Evolutionary conservation across 2,329 filamentous ascomycete species (phyloP).

Genomic region (Mycosphaerelloides madeirae): DNA sequence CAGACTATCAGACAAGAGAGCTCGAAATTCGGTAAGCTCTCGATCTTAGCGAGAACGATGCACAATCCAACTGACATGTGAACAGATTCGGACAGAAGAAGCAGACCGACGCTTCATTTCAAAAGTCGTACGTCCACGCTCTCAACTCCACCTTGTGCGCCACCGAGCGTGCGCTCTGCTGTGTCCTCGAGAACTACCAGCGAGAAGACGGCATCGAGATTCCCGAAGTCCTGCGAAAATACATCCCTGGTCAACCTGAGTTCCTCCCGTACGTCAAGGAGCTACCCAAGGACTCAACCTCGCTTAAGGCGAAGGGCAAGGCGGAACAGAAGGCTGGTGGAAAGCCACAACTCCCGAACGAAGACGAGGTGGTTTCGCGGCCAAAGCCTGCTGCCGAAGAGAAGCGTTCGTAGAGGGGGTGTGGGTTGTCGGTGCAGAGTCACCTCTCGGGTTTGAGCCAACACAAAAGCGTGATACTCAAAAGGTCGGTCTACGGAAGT

Average conservation of each 20-base stretch:
- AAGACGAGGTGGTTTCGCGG: slow-evolving; percentile 31
- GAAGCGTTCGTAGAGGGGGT: slow-evolving; percentile 14
- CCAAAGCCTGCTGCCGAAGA: slow-evolving; percentile 31
- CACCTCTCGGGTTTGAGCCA: no score
- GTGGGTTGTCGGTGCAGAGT: no score
- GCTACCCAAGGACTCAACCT: slow-evolving; percentile 68
- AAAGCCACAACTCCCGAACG: slow-evolving; percentile 25
- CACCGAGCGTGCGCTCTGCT: slow-evolving; percentile 88
- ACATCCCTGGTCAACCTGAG: slow-evolving; percentile 81
- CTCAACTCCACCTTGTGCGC: slow-evolving; percentile 87
- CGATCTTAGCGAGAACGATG: no score
- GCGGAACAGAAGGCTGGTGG: slow-evolving; percentile 20
- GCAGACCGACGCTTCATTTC: slow-evolving; percentile 64
- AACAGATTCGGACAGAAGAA: slow-evolving; percentile 71
- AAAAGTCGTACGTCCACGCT: slow-evolving; percentile 92
- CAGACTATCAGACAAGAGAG: slow-evolving; percentile 91
- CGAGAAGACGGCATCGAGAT: slow-evolving; percentile 77
- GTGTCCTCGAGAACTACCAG: slow-evolving; percentile 95
- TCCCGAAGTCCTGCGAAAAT: slow-evolving; percentile 79
- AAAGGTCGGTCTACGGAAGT: no score
- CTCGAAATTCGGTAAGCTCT: slow-evolving; percentile 69
- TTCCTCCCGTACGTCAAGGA: slow-evolving; percentile 88
- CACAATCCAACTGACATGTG: slow-evolving; percentile 3
- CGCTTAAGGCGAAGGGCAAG: slow-evolving; percentile 47
- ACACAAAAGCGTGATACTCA: no score